Conservation (phyloP, 371 early-diverging fungal species). For the Dipsacomyces acuminosporus region DNA sequence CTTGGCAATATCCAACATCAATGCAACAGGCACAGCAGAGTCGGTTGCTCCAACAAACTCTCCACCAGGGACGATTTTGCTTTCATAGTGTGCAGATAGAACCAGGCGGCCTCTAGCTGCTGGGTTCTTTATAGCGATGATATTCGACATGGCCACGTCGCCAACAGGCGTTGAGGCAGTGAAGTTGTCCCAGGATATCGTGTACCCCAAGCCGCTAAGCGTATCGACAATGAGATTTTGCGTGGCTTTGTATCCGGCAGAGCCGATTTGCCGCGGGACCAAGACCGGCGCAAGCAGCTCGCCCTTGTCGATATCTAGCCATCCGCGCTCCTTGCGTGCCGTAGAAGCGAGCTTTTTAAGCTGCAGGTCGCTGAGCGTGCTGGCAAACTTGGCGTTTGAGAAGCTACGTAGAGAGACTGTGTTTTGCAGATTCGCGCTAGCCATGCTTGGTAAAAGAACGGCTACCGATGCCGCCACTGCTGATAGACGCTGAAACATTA, state of each 20-base stretch:
- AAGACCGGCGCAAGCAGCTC: slow-evolving; percentile 60
- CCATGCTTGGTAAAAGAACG: slow-evolving; percentile 4
- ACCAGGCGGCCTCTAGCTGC: slow-evolving; percentile 66
- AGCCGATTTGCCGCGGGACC: slow-evolving; percentile 71
- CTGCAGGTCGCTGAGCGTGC: slow-evolving; percentile 29
- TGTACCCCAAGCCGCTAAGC: slow-evolving; percentile 63
- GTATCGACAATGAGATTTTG: slow-evolving; percentile 62
- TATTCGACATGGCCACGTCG: slow-evolving; percentile 69
- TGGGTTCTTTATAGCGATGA: slow-evolving; percentile 82
- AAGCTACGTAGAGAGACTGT: slow-evolving; percentile 13
- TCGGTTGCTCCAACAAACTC: slow-evolving; percentile 82
- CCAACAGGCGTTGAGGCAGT: slow-evolving; percentile 71
- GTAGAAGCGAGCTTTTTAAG: slow-evolving; percentile 18
- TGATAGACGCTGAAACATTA: slow-evolving; percentile 5
- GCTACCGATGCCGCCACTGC: slow-evolving; percentile 5
- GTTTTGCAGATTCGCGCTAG: slow-evolving; percentile 1
- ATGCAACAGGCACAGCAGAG: slow-evolving; percentile 79
- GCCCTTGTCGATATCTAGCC: slow-evolving; percentile 50
- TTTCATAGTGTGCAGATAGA: slow-evolving; percentile 90
- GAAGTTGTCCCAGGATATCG: slow-evolving; percentile 77
- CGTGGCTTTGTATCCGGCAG: slow-evolving; percentile 62
- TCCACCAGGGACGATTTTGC: slow-evolving; percentile 60
- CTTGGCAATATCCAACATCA: slow-evolving; percentile 78
- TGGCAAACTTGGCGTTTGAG: slow-evolving; percentile 26
- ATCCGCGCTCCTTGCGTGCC: slow-evolving; percentile 16